Conservation (phyloP, 495 filamentous ascomycete genomes). For the Podospora conica region DNA sequence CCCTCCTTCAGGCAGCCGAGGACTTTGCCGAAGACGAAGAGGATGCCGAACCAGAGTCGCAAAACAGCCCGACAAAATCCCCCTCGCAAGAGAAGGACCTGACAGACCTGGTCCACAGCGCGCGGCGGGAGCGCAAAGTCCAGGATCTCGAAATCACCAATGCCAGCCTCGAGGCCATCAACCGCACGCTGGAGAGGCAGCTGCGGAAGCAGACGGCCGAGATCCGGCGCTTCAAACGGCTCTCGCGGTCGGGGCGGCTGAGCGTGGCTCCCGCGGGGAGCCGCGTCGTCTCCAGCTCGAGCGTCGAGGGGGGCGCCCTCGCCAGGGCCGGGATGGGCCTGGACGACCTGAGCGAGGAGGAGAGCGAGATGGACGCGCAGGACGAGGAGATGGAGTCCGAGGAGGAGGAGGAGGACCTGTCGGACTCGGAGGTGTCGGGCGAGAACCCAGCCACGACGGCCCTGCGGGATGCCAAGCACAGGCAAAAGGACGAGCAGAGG, state of each 20-base stretch:
- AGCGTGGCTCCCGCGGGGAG: constrained; percentile 37
- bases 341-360: constrained; percentile 51
- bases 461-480: constrained; percentile 37
- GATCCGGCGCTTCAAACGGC: constrained; percentile 71
- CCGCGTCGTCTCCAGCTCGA: constrained; percentile 24
- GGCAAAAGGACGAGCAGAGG: constrained; percentile 65
- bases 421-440: constrained; percentile 39
- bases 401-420: constrained; percentile 39
- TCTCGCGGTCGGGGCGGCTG: constrained; percentile 70
- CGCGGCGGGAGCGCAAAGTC: constrained; percentile 88
- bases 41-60: constrained; percentile 27
- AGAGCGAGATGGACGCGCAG: constrained; percentile 31
- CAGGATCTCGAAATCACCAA: constrained; percentile 98
- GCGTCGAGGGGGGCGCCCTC: constrained; percentile 24
- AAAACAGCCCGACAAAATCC: constrained; percentile 48
- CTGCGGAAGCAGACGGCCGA: constrained; percentile 88
- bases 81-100: constrained; percentile 44
- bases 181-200: constrained; percentile 83
- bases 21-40: constrained; percentile 32
- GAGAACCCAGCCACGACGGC: constrained; percentile 41
- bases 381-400: constrained; percentile 28
- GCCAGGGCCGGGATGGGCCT: constrained; percentile 28
- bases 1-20: constrained; percentile 44
- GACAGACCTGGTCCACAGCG: constrained; percentile 70
- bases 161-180: constrained; percentile 93